phyloP scores from a whole-genome alignment of 2,329 filamentous ascomycete genomes.

The Bipolaris zeicola region DNA sequence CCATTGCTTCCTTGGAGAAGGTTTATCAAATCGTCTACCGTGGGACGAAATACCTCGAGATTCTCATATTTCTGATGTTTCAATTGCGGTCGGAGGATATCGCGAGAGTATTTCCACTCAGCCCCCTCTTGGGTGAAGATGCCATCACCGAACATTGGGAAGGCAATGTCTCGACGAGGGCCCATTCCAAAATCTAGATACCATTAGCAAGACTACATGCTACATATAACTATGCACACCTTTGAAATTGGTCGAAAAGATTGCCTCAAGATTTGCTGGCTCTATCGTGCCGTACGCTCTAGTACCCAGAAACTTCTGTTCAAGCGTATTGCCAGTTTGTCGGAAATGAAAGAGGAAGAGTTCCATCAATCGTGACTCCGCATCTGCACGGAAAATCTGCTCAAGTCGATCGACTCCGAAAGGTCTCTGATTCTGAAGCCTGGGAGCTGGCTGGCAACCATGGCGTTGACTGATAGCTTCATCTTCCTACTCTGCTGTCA shows the following conservation, averaged over 20 bases:
- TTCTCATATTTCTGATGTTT: slow-evolving; percentile 55
- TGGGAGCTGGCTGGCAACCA: slow-evolving; percentile 25
- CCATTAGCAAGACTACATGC: neutral
- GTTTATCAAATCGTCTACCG: slow-evolving; percentile 60
- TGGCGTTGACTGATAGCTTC: slow-evolving; percentile 18
- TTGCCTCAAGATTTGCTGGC: slow-evolving; percentile 31
- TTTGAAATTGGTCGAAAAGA: slow-evolving; percentile 29
- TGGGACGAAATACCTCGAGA: slow-evolving; percentile 60
- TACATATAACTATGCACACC: slow-evolving; percentile 11
- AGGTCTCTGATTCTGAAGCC: slow-evolving; percentile 26
- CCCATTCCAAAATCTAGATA: slow-evolving; percentile 48
- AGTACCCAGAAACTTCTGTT: slow-evolving; percentile 28
- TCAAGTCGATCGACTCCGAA: slow-evolving; percentile 30
- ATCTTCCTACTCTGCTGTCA: slow-evolving; percentile 10
- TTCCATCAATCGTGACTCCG: slow-evolving; percentile 33
- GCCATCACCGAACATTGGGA: slow-evolving; percentile 51
- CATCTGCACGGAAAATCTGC: slow-evolving; percentile 28
- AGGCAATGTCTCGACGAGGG: slow-evolving; percentile 42
- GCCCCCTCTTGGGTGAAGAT: slow-evolving; percentile 44
- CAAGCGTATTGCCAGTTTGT: slow-evolving; percentile 38
- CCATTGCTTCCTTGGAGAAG: slow-evolving; percentile 46
- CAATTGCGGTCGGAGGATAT: neutral
- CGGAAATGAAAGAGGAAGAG: slow-evolving; percentile 44
- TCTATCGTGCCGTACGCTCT: slow-evolving; percentile 31
- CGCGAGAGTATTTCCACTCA: slow-evolving; percentile 16